Percentiles rank a stretch among this genome's conserved stretches.
phyloP scores from a whole-genome alignment of 306 rosid species.

The Mimosa bimucronata region DNA sequence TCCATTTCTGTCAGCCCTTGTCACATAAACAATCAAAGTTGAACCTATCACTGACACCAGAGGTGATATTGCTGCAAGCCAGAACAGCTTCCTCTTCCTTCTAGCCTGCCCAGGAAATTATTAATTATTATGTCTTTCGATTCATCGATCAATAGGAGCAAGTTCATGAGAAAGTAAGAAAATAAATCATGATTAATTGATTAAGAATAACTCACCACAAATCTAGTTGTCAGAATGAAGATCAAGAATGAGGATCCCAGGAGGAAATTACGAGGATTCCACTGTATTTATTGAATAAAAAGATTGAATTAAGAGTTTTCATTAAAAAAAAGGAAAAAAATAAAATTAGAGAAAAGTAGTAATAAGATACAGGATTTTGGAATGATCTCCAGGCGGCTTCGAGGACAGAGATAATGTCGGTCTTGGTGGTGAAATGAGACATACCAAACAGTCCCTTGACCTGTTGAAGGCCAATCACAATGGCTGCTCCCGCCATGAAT shows the following conservation, averaged over 20 bases:
- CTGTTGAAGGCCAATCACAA: slow-evolving; percentile 82
- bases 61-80: slow-evolving; percentile 86
- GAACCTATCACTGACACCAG: slow-evolving; percentile 66
- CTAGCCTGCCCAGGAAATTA: slow-evolving; percentile 47
- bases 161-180: background rate
- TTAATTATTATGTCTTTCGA: background rate
- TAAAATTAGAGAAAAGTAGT: background rate
- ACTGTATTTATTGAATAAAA: slow-evolving; percentile 52
- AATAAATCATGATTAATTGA: background rate
- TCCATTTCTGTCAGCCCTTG: slow-evolving; percentile 68
- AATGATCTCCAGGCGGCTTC: slow-evolving; percentile 56
- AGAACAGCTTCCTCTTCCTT: slow-evolving; percentile 68
- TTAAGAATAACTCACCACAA: slow-evolving; percentile 55
- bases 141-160: background rate
- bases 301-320: background rate
- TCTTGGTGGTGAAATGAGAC: slow-evolving; percentile 64
- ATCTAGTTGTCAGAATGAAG: slow-evolving; percentile 65
- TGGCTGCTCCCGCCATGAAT: slow-evolving; percentile 78
- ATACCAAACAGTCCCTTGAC: slow-evolving; percentile 72
- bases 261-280: slow-evolving; percentile 69
- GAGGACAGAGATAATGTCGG: slow-evolving; percentile 68
- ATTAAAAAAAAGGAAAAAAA: background rate
- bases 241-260: slow-evolving; percentile 71
- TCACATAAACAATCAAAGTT: slow-evolving; percentile 64
- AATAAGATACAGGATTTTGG: slow-evolving; percentile 54